Conservation (phyloP, 352 stramenopile genomes). For the Globisporangium viniferum region DNA sequence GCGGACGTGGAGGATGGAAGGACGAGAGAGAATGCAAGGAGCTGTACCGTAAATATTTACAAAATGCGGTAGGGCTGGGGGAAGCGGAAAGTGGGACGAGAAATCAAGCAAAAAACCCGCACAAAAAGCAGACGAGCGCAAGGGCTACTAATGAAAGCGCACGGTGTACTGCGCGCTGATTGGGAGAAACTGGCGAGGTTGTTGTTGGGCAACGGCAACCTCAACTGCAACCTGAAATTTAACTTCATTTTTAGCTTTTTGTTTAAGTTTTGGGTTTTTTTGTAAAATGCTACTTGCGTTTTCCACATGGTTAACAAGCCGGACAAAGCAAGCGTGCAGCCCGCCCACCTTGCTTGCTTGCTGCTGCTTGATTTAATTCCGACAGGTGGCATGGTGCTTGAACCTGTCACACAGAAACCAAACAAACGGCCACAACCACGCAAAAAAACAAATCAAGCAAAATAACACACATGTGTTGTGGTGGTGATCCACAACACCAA, state of each 20-base stretch:
- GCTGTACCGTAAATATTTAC: neutral
- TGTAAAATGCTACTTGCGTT: neutral
- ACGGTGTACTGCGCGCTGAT: neutral
- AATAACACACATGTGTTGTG: no score
- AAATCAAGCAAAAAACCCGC: conserved; percentile 17
- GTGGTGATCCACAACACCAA: no score
- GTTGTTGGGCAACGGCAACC: conserved; percentile 6
- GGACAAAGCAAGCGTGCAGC: no score
- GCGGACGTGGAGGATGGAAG: conserved; percentile 2
- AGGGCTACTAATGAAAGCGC: conserved; percentile 7
- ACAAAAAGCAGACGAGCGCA: conserved; percentile 8
- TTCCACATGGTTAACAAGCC: neutral
- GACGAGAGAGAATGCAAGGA: conserved; percentile 8
- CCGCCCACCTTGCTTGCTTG: neutral
- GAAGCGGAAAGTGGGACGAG: conserved; percentile 4
- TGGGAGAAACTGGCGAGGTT: neutral
- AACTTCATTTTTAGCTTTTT: neutral
- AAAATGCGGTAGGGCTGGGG: neutral
- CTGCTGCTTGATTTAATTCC: neutral
- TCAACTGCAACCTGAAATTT: neutral
- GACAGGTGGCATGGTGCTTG: neutral
- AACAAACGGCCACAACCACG: neutral
- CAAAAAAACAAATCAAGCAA: neutral
- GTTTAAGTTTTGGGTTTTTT: neutral
- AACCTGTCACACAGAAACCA: neutral